Base-by-base conservation (phyloP, 768 basidiomycete species). In the Calocybe gangraenosa region DNA sequence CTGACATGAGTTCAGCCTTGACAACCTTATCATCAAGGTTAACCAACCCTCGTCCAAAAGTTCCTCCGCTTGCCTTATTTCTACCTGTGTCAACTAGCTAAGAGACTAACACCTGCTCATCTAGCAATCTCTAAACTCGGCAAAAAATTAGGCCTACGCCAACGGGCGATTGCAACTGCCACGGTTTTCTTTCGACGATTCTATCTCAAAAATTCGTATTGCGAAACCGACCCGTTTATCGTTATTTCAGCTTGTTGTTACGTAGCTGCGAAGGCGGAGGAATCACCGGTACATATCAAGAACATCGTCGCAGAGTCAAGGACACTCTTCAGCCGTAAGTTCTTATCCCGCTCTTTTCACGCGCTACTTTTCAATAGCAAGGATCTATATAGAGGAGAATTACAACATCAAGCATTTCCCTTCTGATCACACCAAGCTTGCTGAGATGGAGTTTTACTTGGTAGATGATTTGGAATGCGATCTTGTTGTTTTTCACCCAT, bases 371-470 rank as follows among this genome's bases (percentile, higher is more conserved):
- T n/a, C 19, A 23, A 17, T n/a, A n/a, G n/a, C n/a, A n/a, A n/a
- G n/a, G n/a, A 1, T 23, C 13, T 14, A 7, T 45, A 23, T 40
- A 82, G 78, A 75, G 43, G 79, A 82, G 42, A 82, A 80, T 15
- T 88, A 89, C 56, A 79, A 75, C 3, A 71, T 87, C 59, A 85
- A 87, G 58, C 65, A 76, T n/a, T 95, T 96, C 58, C 81, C 88
- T 0, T 77, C 86, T 0, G 93, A 96, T 59, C 87, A 94, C 56
- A 79, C 86, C 9, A 93, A 92, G 58, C 71, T 99, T 11, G 96
- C 94, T 3, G 96, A 99, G 63, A 97, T 97, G 94, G 95, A 98
- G 61, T 98, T 98, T 68, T 98, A 95, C 67, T 82, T 98, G 8
- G 84, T 99, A 18, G 92, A 92, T 58, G 94, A 99, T 60, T 78